These are phyloP conservation scores for Backusella morwellensis DNA, from an alignment of 192 early-diverging fungal genomes.

Conservation along the genomic window DNA sequence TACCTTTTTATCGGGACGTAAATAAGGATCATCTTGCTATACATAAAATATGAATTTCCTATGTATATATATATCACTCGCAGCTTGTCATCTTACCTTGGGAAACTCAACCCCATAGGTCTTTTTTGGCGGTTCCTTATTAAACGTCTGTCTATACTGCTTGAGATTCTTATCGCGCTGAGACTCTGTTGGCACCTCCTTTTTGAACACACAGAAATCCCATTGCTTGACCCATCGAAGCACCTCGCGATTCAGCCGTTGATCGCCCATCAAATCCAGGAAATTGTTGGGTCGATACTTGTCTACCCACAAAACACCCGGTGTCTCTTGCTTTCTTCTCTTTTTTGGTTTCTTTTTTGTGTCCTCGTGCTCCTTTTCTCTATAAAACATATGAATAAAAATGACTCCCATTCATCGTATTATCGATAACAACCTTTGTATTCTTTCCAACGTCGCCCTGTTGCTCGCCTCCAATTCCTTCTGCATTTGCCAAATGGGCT, in stretches of 20 bases:
- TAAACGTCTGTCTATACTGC: constrained; percentile 18
- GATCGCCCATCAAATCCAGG: constrained; percentile 88
- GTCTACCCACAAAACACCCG: constrained; percentile 74
- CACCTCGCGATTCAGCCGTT: constrained; percentile 83
- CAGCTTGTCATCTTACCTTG: neutral
- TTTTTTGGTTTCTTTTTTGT: neutral
- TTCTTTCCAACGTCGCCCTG: neutral
- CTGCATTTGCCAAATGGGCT: constrained; percentile 22
- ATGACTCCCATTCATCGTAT: neutral
- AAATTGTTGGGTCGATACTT: constrained; percentile 84
- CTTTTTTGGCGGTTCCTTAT: neutral
- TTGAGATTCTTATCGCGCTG: constrained; percentile 23
- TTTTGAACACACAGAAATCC: constrained; percentile 93
- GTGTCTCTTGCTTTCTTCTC: neutral
- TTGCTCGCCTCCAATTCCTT: constrained; percentile 3
- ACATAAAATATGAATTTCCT: neutral
- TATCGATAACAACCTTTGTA: constrained; percentile 3
- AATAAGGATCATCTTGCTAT: constrained; percentile 42
- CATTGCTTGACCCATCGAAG: constrained; percentile 95
- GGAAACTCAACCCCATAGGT: neutral
- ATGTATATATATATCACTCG: too few relatives aligned
- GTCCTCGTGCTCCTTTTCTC: neutral
- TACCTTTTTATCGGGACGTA: constrained; percentile 63
- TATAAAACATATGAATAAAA: neutral
- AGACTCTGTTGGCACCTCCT: constrained; percentile 12